Evolutionary conservation across 2,329 filamentous ascomycete genomes (phyloP).

Genomic region (Penicillium sp.): DNA sequence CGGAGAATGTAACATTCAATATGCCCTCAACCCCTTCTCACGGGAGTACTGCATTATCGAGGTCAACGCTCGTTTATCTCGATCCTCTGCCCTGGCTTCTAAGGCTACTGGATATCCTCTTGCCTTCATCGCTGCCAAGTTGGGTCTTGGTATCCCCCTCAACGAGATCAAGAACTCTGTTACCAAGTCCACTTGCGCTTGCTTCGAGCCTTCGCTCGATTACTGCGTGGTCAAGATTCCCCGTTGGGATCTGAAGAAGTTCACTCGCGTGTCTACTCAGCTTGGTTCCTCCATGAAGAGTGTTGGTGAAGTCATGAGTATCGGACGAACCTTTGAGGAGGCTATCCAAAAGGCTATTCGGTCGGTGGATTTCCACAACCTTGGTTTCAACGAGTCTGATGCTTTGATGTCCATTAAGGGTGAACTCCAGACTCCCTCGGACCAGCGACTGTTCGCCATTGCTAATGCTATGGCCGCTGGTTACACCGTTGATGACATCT

Average conservation of each 20-base stretch:
- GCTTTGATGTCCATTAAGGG: constrained; percentile 94
- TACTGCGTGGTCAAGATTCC: constrained; percentile 99
- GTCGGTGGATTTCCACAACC: constrained; percentile 89
- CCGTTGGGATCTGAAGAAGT: constrained; percentile 98
- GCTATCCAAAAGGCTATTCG: constrained; percentile 98
- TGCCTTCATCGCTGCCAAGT: constrained; percentile 94
- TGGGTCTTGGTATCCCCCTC: constrained; percentile 88
- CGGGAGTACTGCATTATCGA: constrained; percentile 99
- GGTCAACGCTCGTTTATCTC: constrained; percentile 92
- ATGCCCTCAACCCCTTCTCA: constrained; percentile 92
- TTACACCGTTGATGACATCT: constrained; percentile 94
- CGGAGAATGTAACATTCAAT: constrained; percentile 98
- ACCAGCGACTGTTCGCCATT: constrained; percentile 95
- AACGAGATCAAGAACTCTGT: constrained; percentile 97
- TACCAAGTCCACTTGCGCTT: constrained; percentile 91
- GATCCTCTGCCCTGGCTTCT: constrained; percentile 91
- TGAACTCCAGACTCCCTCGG: constrained; percentile 93
- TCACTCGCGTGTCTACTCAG: constrained; percentile 91
- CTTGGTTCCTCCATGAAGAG: constrained; percentile 99
- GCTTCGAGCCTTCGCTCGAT: constrained; percentile 97
- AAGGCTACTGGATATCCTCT: constrained; percentile 97
- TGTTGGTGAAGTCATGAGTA: constrained; percentile 98
- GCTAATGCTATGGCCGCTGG: constrained; percentile 95
- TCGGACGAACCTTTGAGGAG: constrained; percentile 94
- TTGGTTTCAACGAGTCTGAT: constrained; percentile 88